Evolutionary conservation across 2,329 filamentous ascomycete genomes (phyloP).

Genomic region (Fusarium penzigii): DNA sequence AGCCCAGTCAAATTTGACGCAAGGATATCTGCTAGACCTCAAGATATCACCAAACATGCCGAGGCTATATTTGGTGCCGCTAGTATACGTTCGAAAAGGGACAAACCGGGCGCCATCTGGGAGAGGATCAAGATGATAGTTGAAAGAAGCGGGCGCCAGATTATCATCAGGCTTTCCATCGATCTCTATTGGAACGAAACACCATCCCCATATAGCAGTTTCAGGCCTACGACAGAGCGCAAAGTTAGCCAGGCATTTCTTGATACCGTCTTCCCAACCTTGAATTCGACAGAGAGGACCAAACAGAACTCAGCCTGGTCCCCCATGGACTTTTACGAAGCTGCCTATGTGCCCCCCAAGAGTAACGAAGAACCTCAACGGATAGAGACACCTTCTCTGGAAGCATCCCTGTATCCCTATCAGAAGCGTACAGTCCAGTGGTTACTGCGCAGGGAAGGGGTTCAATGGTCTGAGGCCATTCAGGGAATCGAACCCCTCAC

Average conservation of each 20-base stretch:
- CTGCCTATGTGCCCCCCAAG: conserved; percentile 61
- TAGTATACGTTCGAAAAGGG: conserved; percentile 12
- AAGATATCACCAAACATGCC: conserved; percentile 22
- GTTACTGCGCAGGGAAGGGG: conserved; percentile 68
- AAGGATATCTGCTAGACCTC: conserved; percentile 22
- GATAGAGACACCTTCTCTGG: conserved; percentile 45
- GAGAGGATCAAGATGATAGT: conserved; percentile 33
- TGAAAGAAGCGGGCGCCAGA: conserved; percentile 27
- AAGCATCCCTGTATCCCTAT: conserved; percentile 66
- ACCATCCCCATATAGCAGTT: conserved; percentile 28
- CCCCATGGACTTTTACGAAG: conserved; percentile 67
- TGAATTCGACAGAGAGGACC: background rate
- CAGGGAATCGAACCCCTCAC: conserved; percentile 19
- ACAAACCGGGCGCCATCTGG: conserved; percentile 38
- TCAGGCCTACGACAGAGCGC: conserved; percentile 35
- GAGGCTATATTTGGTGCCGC: conserved; percentile 20
- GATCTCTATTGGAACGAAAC: conserved; percentile 47
- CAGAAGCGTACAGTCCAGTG: conserved; percentile 71
- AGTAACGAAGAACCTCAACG: conserved; percentile 38
- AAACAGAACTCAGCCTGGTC: conserved; percentile 34
- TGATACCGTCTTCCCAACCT: conserved; percentile 35
- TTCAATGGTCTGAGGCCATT: conserved; percentile 43
- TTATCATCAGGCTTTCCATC: conserved; percentile 34
- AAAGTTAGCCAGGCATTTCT: conserved; percentile 38
- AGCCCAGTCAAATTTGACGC: conserved; percentile 9